Evolutionary conservation across 1,284 basidiomycete species (phyloP).

Genomic region (Cerrena zonata): DNA sequence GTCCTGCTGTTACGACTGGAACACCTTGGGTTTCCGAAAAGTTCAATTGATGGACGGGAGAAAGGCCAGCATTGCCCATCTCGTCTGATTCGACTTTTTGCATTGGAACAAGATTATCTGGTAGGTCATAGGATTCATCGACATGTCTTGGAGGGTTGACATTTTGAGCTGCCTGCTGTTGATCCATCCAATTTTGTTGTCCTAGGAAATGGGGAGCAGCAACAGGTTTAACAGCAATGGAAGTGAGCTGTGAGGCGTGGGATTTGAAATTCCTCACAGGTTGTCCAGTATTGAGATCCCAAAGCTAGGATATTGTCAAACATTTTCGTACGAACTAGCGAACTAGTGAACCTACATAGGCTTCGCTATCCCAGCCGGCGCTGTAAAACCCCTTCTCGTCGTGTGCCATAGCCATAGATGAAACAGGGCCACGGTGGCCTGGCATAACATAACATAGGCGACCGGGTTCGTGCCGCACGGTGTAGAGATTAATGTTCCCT

Average conservation of each 20-base stretch:
- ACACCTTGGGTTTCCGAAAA: slow-evolving; percentile 1
- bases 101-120: not conserved
- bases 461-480: slow-evolving; percentile 88
- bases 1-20: slow-evolving; percentile 1
- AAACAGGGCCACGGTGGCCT: slow-evolving; percentile 77
- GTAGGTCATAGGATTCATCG: not conserved
- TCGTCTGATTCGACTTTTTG: not conserved
- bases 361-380: slow-evolving; percentile 91
- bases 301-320: slow-evolving; percentile 65
- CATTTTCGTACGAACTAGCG: slow-evolving; percentile 1
- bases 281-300: slow-evolving; percentile 94
- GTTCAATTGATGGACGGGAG: not conserved
- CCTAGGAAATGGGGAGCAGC: slow-evolving; percentile 31
- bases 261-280: slow-evolving; percentile 72
- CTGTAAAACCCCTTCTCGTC: slow-evolving; percentile 84
- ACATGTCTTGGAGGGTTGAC: slow-evolving; percentile 1
- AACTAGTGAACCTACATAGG: slow-evolving; percentile 56
- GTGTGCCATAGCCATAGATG: slow-evolving; percentile 75
- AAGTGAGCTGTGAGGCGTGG: slow-evolving; percentile 84
- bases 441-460: slow-evolving; percentile 68
- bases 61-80: not conserved
- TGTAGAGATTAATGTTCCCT: slow-evolving; percentile 87
- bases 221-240: slow-evolving; percentile 73
- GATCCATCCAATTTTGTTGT: slow-evolving; percentile 16
- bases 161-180: not conserved